Evolutionary conservation across 225 moss, liverwort and hornwort genomes (phyloP).

Genomic region (Bryum argenteum): DNA sequence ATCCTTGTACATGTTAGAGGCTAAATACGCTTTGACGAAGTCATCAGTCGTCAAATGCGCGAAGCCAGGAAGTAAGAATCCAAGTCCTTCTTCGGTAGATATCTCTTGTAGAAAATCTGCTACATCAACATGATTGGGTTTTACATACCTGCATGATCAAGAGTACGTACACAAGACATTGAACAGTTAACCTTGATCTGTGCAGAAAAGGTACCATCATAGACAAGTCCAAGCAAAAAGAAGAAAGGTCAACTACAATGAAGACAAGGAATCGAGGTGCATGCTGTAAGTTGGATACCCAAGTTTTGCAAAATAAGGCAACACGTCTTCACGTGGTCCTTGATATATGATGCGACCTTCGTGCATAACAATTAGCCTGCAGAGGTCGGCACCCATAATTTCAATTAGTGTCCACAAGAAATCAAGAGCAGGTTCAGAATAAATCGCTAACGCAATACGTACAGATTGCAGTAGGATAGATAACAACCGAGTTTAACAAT

Average conservation of each 20-base stretch:
- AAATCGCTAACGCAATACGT: background rate
- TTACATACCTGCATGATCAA: constrained; percentile 65
- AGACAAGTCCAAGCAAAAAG: background rate
- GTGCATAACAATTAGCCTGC: constrained; percentile 75
- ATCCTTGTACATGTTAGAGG: constrained; percentile 71
- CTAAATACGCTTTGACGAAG: constrained; percentile 63
- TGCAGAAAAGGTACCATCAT: background rate
- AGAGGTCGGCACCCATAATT: background rate
- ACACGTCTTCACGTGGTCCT: constrained; percentile 71
- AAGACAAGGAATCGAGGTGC: background rate
- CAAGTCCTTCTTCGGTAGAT: constrained; percentile 65
- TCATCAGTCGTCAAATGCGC: constrained; percentile 49
- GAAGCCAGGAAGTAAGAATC: constrained; percentile 56
- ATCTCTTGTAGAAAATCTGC: constrained; percentile 88
- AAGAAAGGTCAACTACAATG: background rate
- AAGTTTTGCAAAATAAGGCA: constrained; percentile 72
- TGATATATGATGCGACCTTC: constrained; percentile 80
- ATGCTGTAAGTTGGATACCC: constrained; percentile 50
- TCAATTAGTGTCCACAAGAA: constrained; percentile 9
- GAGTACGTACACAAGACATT: background rate
- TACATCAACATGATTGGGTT: constrained; percentile 82
- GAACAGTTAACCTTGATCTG: background rate
- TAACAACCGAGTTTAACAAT: background rate
- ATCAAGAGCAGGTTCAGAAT: constrained; percentile 1
- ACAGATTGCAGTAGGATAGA: background rate